Evolutionary conservation across 2,329 filamentous ascomycete genomes (phyloP).

Genomic region (Simplicillium aogashimaense): DNA sequence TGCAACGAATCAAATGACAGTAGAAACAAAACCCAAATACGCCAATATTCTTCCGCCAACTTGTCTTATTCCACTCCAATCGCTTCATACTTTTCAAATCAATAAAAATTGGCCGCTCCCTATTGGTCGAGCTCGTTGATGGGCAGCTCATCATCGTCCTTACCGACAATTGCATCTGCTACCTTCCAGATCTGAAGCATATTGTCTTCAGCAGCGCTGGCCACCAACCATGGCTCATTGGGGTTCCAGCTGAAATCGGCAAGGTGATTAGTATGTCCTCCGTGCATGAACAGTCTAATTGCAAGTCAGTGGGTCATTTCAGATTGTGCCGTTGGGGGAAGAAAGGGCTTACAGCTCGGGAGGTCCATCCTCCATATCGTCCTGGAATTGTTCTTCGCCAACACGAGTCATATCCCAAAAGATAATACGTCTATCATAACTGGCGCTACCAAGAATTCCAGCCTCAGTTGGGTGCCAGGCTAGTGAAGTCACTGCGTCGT

Average conservation of each 20-base stretch:
- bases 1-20: too few species aligned
- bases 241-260: slow-evolving; percentile 97
- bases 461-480: slow-evolving; percentile 92
- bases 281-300: slow-evolving; percentile 86
- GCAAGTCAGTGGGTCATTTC: slow-evolving; percentile 11
- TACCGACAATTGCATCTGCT: slow-evolving; percentile 69
- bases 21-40: background rate
- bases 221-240: slow-evolving; percentile 94
- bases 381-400: slow-evolving; percentile 88
- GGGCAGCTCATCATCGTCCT: slow-evolving; percentile 64
- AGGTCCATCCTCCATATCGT: slow-evolving; percentile 89
- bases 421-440: slow-evolving; percentile 86
- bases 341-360: slow-evolving; percentile 69
- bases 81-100: too few species aligned
- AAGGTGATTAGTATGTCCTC: slow-evolving; percentile 92
- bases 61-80: too few species aligned
- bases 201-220: slow-evolving; percentile 93
- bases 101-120: too few species aligned
- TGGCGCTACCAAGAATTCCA: slow-evolving; percentile 79
- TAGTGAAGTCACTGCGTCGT: slow-evolving; percentile 81
- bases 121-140: slow-evolving; percentile 67
- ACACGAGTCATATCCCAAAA: slow-evolving; percentile 94
- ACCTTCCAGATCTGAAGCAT: slow-evolving; percentile 92
- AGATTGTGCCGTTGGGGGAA: background rate
- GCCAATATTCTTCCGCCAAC: background rate